Percentiles rank a stretch among this genome's conserved stretches.
phyloP scores from a whole-genome alignment of 306 rosid genomes.

The Malus asiatica region DNA sequence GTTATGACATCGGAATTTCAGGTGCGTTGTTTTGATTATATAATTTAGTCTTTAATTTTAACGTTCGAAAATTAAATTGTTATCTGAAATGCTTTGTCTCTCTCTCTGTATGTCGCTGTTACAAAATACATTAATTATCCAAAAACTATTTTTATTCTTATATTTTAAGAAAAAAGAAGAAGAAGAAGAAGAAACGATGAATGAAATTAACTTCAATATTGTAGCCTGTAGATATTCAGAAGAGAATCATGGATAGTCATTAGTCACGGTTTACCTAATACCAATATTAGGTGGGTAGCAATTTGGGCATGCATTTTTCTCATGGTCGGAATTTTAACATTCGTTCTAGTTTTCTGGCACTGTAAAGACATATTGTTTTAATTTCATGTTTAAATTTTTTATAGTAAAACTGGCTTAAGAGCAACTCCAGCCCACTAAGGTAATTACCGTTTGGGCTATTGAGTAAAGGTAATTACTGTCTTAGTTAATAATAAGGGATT shows the following conservation, averaged over 20 bases:
- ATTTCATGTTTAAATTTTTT: no score
- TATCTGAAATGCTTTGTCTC: not conserved
- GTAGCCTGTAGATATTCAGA: not conserved
- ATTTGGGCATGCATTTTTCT: no score
- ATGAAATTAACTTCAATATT: not conserved
- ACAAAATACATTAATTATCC: not conserved
- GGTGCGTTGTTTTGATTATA: slow-evolving; percentile 20
- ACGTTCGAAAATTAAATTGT: not conserved
- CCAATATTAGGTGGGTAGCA: not conserved
- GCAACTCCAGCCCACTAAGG: no score
- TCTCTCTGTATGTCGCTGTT: not conserved
- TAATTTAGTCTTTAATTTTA: not conserved
- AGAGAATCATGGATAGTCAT: not conserved
- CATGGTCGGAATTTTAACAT: not conserved
- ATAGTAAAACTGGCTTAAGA: no score
- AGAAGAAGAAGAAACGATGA: not conserved
- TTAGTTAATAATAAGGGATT: no score
- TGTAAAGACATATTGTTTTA: no score
- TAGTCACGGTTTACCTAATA: not conserved
- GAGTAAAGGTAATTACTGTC: no score
- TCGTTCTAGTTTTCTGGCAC: not conserved
- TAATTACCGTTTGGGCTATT: no score
- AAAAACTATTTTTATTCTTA: not conserved
- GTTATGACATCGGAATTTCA: slow-evolving; percentile 66
- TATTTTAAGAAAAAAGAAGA: no score